Base-by-base conservation (phyloP, 345 rosid species). In the Murraya paniculata region DNA sequence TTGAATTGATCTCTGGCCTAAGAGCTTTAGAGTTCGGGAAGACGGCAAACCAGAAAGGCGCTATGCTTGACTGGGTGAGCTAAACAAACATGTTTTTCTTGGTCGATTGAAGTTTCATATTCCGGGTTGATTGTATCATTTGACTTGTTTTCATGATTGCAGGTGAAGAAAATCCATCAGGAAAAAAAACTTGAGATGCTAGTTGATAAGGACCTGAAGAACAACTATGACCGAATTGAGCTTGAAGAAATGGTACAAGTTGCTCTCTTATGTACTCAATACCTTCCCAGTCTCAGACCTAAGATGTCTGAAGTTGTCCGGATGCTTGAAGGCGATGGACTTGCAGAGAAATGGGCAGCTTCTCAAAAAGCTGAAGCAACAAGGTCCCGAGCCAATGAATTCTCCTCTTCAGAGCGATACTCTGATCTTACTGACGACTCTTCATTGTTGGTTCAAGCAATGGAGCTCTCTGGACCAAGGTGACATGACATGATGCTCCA, bases 401-500 rank as follows among this genome's bases (percentile, higher is more conserved):
- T 94, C 78, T 91, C 91, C 48, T 89, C 89, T 50, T 90, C 92
- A 24, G 97, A 91, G 73, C 80, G 97, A 81, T 90, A 89, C 55
- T 94, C 98, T 2, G 99, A 96, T 82, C 97, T 91, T 41, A 91
- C 98, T 0, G 95, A 94, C 72, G 98, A 97, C 82, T 94, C 97
- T 69, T 84, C 93, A 1, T 81, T 92, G 71, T 76, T 95, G 28
- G 93, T 89, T 78, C 92, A 93, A 81, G 97, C 93, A 35, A 91
- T 95, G 98, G 98, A 95, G 85, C 92, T 93, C 81, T 95, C 97
- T 14, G 98, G 98, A 84, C 98, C 98, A 56, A 88, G 98, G 84
- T 93, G 86, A 95, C 86, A 78, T 59, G 57, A 95, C 86, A 76
- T 48, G 62, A 75, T n/a, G 5, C 65, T 76, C 27, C 57, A 72